Conservation (phyloP, 2,329 filamentous ascomycete species). For the Cryoendolithus antarcticus region DNA sequence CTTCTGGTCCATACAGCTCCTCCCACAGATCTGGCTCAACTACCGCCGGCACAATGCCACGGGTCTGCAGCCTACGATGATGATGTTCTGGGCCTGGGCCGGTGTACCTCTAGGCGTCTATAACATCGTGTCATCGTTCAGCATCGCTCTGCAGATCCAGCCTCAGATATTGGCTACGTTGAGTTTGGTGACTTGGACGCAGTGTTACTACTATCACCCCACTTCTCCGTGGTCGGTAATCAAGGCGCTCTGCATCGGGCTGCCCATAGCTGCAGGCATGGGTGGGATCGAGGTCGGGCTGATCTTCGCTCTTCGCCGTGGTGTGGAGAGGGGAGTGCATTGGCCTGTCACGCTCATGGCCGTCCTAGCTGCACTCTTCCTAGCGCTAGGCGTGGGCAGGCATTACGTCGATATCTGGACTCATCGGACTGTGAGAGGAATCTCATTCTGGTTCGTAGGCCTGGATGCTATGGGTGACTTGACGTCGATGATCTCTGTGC, state of each 20-base stretch:
- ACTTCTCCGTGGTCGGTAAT: conserved; percentile 36
- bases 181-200: conserved; percentile 42
- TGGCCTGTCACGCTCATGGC: conserved; percentile 60
- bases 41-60: conserved; percentile 52
- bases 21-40: conserved; percentile 59
- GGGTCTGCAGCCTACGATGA: conserved; percentile 57
- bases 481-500: conserved; percentile 51
- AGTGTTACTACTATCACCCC: conserved; percentile 46
- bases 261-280: conserved; percentile 43
- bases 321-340: conserved; percentile 28
- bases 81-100: conserved; percentile 58
- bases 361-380: conserved; percentile 47
- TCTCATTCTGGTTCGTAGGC: conserved; percentile 59
- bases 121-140: conserved; percentile 43
- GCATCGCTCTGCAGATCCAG: conserved; percentile 42
- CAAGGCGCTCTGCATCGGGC: conserved; percentile 37
- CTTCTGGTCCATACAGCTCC: conserved; percentile 57
- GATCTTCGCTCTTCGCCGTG: conserved; percentile 42
- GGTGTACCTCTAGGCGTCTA: conserved; percentile 55
- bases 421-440: conserved; percentile 54
- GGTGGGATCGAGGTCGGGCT: conserved; percentile 47
- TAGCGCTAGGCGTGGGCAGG: conserved; percentile 52
- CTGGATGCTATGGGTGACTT: conserved; percentile 59
- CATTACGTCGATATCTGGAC: conserved; percentile 60
- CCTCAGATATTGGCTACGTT: conserved; percentile 43